Evolutionary conservation across 1,284 basidiomycete species (phyloP), one percentile per base, ranked within the genome.

Genomic region (Microbotryum intermedium): DNA sequence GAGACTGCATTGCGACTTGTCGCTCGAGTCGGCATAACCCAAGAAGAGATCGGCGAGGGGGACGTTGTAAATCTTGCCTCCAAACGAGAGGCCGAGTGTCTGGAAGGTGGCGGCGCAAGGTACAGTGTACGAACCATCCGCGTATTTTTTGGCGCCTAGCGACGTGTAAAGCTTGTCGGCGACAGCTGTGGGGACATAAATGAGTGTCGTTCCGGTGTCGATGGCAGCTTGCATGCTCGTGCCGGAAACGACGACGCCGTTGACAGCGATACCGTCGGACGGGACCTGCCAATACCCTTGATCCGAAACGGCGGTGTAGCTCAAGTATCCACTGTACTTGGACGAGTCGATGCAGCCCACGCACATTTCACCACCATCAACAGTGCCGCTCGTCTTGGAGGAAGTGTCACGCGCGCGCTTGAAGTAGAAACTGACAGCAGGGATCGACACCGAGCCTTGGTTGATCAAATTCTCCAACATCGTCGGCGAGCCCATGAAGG

Each of bases 201-300:
- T 66, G n/a, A 71, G 57, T 6, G 64, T 65, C 44, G 70, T 72
- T 50, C 70, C 70, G 4, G 65, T 66, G 61, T 72, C 70, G 55
- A 69, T 68, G 20, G 70, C 45, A 46, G 61, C 66, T 20, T 48
- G 26, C 28, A 66, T 60, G 6, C 29, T 29, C 2, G 70, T 72
- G 6, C 64, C 66, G 23, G 50, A 42, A 13, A 72, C 59, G 30
- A 70, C 47, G 18, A 49, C 29, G 29, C 66, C 65, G 53, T 71
- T 55, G 30, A 69, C 53, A 11, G 61, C 60, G 49, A 72, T 50
- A 23, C 70, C 68, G 46, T 70, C 67, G n/a, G 54, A 55, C 1
- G 51, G 18, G 43, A 70, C 50, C 26, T 56, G 50, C 67, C 67
- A 68, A 50, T 64, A 68, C 2, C 60, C 60, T 50, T 60, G 42